Base-by-base conservation (phyloP, 495 filamentous ascomycete genomes). In the Aspergillus affinis region DNA sequence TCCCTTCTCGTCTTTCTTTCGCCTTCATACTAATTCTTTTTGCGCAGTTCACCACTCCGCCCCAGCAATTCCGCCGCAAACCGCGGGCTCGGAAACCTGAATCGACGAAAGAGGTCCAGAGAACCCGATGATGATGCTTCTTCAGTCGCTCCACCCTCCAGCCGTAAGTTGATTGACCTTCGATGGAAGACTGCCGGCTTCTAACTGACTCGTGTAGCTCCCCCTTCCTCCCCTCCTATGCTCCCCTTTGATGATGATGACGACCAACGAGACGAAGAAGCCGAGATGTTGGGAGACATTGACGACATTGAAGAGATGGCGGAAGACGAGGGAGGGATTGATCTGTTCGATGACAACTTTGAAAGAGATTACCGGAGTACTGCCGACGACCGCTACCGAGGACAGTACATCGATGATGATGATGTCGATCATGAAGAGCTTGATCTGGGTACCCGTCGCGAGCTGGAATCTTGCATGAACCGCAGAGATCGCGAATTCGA, bases 241-340 rank as follows among this genome's bases (percentile, higher is more conserved):
- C 75, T 87, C 60, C 85, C 84, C 46, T 78, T 81, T 45, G 81
- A 86, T 54, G 78, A 93, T 64, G 88, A 92, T n/a, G 88, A 93
- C 41, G 88, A 92, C 55, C 68, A n/a, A n/a, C n/a, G 85, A 12
- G 86, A 90, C 63, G 87, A 89, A 47, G 89, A 91, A 51, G 80
- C 83, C 54, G 88, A 92, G 60, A 72, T 95, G 6, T 79, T 88
- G 48, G 87, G 82, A 50, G 92, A 96, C 66, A 86, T 97, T 64
- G 93, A 97, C 57, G 95, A 99, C 66, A 84, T 91, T 49, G 95
- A 98, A 64, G 95, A 99, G 73, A 85, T 92, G 85, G 95, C 93
- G 12, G 95, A 98, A 72, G 94, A 98, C 66, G 90, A 94, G 65
- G 90, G 88, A 48, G 90, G 90, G 18, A 96, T 97, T 65, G 93